Evolutionary conservation across 2,329 filamentous ascomycete species (phyloP), one percentile per base, ranked within the genome.

Genomic region (Dactylellina sp.): DNA sequence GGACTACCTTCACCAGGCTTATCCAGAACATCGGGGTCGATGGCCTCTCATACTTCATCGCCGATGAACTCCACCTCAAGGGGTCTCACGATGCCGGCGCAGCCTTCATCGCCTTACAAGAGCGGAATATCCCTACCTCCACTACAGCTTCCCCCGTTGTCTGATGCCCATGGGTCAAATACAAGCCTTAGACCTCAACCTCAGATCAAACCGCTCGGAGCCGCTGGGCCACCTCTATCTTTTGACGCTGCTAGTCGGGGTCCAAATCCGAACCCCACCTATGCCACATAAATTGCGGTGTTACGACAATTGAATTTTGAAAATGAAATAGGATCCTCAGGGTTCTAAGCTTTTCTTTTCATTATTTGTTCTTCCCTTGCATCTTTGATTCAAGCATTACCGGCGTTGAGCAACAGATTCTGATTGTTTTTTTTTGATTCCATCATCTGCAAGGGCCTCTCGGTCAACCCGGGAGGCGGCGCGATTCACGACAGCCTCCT

Each of bases 11-110:
- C 68, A 20, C 68, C 68, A 46, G 68, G 68, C 4, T 46, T 72
- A 25, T 72, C 68, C 12, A 72, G 68, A 40, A 72, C 68, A 18
- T 72, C 68, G 12, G 68, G 68, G 14, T 72, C 68, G 11, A 59
- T 72, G 53, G 68, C 68, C 11, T 72, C 68, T 11, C 68, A 72
- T 22, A 72, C 68, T 42, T 72, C 68, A 35, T 72, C 68, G 12
- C 68, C 68, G 44, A 72, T 72, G 68, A 72, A 72, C 40, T 72
- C 68, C 12, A 72, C 35, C 18, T 72, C 68, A 35, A 64, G 68
- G 53, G 68, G 68, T 18, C 53, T 64, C 11, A 61, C 68, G 18
- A 52, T 72, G 60, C 60, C 68, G 22, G 68, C 68, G 35, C 68
- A 72, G 49, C 68, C 68, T 60, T 53, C 68, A 37, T 72, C 68